Base-by-base conservation (phyloP, 176 grass and related monocot genomes). In the Panicum miliaceum region DNA sequence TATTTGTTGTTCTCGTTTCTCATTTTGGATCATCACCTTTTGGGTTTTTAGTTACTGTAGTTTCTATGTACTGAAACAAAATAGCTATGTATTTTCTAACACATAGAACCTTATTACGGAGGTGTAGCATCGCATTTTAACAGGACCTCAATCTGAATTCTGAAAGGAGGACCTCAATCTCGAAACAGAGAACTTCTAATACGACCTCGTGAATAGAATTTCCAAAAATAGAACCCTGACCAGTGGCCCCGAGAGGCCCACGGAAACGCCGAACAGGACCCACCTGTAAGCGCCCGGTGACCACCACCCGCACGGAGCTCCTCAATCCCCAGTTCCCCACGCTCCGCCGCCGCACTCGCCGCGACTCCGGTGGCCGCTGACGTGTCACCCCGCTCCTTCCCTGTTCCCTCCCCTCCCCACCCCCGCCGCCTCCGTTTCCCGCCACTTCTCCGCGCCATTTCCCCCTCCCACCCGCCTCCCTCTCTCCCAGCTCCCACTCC, bases 391-490 rank as follows among this genome's bases (percentile, higher is more conserved):
- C n/a, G 16, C 38, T 15, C 15, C 26, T 1, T 7, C 34, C 41
- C 19, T 6, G 43, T 25, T 40, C 0, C 6, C 18, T 4, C 41
- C 9, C 14, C 7, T 3, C 54, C 57, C 3, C 57, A 26, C 22
- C 16, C 16, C 51, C 16, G 7, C 51, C 16, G 19, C 36, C 46
- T 72, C 68, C 68, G 3, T 76, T 90, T 86, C 79, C 84, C 84
- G 89, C 84, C 84, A 86, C 60, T 74, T 75, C 79, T 56, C 38
- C 67, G 89, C 79, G 79, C 79, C 83, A 81, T 64, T 41, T 46
- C 19, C 22, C 59, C 65, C 22, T 25, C 45, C 37, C 48, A 29
- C 75, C 68, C 64, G 27, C 50, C 20, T 26, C 43, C 43, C 27
- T n/a, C n/a, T n/a, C n/a, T n/a, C n/a, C n/a, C n/a, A n/a, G n/a